Conservation (phyloP, 768 basidiomycete genomes). For the Chlorophyllum brunneum region DNA sequence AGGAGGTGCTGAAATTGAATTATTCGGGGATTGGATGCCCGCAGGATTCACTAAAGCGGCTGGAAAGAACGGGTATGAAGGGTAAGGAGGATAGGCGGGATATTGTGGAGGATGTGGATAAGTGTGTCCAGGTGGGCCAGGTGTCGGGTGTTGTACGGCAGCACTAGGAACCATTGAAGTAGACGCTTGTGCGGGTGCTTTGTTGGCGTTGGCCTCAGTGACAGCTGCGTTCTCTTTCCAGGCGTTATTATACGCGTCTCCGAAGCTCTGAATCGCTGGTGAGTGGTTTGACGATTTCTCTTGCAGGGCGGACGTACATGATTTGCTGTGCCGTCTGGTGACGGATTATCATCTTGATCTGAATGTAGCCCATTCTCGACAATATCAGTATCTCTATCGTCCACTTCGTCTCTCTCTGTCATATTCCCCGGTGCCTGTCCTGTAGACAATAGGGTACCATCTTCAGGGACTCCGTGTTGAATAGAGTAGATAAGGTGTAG, state of each 20-base stretch:
- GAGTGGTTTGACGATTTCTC: neutral
- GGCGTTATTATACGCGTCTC: constrained; percentile 54
- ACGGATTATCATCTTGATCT: neutral
- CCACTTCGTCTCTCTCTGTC: constrained; percentile 14
- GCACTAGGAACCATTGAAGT: constrained; percentile 1
- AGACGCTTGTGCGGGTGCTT: constrained; percentile 12
- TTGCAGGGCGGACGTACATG: constrained; percentile 6
- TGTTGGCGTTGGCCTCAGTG: constrained; percentile 19
- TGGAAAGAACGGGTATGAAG: constrained; percentile 20
- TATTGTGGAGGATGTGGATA: constrained; percentile 16
- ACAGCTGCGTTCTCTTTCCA: constrained; percentile 59
- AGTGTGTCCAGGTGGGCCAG: constrained; percentile 14
- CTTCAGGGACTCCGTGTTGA: constrained; percentile 47
- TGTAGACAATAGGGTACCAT: neutral
- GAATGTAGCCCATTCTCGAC: constrained; percentile 9
- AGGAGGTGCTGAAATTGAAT: constrained; percentile 5
- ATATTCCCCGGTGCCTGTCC: neutral
- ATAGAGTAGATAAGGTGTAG: constrained; percentile 55
- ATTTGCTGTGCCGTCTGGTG: constrained; percentile 1
- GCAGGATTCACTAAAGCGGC: neutral
- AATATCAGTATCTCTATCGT: constrained; percentile 17
- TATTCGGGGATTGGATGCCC: constrained; percentile 14
- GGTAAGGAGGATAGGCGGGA: constrained; percentile 21
- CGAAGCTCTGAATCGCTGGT: constrained; percentile 30
- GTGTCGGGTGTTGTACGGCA: constrained; percentile 7